Conservation (phyloP, 1,284 basidiomycete species). For the Sporisorium exsertum region DNA sequence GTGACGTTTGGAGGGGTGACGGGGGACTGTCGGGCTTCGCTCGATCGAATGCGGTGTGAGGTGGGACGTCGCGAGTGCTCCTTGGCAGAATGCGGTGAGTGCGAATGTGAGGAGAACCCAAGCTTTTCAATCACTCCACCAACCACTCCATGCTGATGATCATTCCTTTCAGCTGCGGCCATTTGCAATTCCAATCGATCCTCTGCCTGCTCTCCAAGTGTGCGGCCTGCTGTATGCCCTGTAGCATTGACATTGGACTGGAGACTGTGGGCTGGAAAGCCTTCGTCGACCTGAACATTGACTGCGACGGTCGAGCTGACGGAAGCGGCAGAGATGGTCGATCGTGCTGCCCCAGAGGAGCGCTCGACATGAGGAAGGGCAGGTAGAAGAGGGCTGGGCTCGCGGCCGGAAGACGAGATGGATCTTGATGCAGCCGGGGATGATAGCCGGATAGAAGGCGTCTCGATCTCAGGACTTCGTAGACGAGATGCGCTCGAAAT, state of each 20-base stretch:
- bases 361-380: constrained; percentile 24
- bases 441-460: constrained; percentile 27
- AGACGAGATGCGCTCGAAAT: constrained; percentile 24
- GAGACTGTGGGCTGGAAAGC: constrained; percentile 17
- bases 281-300: constrained; percentile 48
- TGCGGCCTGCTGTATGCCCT: constrained; percentile 32
- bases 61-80: constrained; percentile 16
- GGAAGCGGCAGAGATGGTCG: constrained; percentile 35
- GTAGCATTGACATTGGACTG: constrained; percentile 43
- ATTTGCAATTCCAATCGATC: constrained; percentile 43
- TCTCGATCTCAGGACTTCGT: constrained; percentile 32
- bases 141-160: constrained; percentile 47
- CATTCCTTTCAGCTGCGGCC: constrained; percentile 48
- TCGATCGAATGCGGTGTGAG: constrained; percentile 21
- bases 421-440: constrained; percentile 15
- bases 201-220: constrained; percentile 30
- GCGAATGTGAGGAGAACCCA: constrained; percentile 21
- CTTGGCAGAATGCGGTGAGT: neutral
- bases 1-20: neutral
- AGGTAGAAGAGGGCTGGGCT: constrained; percentile 24
- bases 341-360: constrained; percentile 23
- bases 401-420: constrained; percentile 21
- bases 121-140: constrained; percentile 48
- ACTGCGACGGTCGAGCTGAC: constrained; percentile 28
- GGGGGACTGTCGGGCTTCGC: constrained; percentile 23